Evolutionary conservation across 2,329 filamentous ascomycete species (phyloP).

Genomic region (Sporothrix curviconia): DNA sequence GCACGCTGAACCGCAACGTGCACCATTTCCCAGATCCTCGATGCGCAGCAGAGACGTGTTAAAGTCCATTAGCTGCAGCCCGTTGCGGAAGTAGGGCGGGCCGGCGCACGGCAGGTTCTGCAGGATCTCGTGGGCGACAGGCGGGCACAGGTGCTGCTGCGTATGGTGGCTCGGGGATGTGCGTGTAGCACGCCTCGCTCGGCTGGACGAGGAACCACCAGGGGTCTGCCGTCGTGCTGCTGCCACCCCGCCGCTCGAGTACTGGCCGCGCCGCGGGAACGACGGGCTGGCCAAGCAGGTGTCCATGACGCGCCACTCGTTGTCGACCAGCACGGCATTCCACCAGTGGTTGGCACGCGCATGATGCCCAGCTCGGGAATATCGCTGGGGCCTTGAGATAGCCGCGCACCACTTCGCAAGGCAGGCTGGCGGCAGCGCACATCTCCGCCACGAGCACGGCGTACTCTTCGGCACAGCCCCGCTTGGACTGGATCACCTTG

Average conservation of each 20-base stretch:
- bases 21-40: slow-evolving; percentile 86
- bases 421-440: slow-evolving; percentile 82
- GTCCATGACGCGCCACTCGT: slow-evolving; percentile 95
- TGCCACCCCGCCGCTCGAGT: slow-evolving; percentile 57
- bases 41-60: slow-evolving; percentile 81
- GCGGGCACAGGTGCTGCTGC: slow-evolving; percentile 89
- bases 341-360: slow-evolving; percentile 92
- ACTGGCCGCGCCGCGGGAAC: slow-evolving; percentile 70
- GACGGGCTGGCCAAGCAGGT: slow-evolving; percentile 87
- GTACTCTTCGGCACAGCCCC: slow-evolving; percentile 84
- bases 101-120: slow-evolving; percentile 80
- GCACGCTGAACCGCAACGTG: slow-evolving; percentile 84
- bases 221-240: slow-evolving; percentile 63
- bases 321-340: slow-evolving; percentile 89
- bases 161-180: slow-evolving; percentile 80
- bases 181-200: slow-evolving; percentile 88
- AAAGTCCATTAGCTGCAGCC: slow-evolving; percentile 75
- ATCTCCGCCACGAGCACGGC: slow-evolving; percentile 85
- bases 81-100: slow-evolving; percentile 80
- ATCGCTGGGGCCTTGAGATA: slow-evolving; percentile 91
- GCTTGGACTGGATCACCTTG: slow-evolving; percentile 74
- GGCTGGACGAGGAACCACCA: slow-evolving; percentile 95
- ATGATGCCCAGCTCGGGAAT: slow-evolving; percentile 71
- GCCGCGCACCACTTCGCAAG: slow-evolving; percentile 79
- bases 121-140: slow-evolving; percentile 77